phyloP scores from a whole-genome alignment of 1,284 basidiomycete species.

The Microbotryum lychnidis-dioicae region DNA sequence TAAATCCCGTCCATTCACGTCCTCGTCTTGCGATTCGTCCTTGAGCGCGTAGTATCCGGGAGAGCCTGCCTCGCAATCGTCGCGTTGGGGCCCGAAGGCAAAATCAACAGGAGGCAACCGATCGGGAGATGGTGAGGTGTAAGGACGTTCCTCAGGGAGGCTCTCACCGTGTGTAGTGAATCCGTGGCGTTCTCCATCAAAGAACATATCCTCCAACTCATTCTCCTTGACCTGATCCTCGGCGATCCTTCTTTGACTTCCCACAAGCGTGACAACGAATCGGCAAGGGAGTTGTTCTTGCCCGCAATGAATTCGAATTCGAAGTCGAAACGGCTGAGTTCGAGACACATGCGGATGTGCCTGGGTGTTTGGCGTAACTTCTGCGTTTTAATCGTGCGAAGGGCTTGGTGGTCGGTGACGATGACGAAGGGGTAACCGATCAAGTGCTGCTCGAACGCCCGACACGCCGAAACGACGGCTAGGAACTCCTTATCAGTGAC shows the following conservation, averaged over 20 bases:
- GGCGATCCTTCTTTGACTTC: neutral
- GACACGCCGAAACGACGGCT: conserved; percentile 1
- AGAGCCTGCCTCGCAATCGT: no score
- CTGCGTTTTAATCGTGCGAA: conserved; percentile 9
- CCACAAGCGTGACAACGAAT: conserved; percentile 10
- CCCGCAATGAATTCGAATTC: conserved; percentile 10
- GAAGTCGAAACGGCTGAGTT: conserved; percentile 8
- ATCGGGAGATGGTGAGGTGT: no score
- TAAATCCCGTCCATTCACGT: no score
- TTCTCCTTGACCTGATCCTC: conserved; percentile 29
- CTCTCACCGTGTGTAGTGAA: no score
- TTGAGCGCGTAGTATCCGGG: no score
- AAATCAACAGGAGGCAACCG: no score
- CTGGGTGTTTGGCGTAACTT: neutral
- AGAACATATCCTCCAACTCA: no score
- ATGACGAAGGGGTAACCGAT: conserved; percentile 10
- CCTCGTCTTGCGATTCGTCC: no score
- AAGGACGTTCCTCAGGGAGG: no score
- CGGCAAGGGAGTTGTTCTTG: conserved; percentile 1
- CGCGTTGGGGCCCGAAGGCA: no score
- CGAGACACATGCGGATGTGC: conserved; percentile 10
- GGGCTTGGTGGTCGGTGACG: conserved; percentile 16
- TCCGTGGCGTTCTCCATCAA: no score
- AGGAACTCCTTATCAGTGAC: conserved; percentile 18
- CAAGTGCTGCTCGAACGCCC: conserved; percentile 10